Evolutionary conservation across 176 grass and related monocot species (phyloP).

Genomic region (Aegilops speltoides): DNA sequence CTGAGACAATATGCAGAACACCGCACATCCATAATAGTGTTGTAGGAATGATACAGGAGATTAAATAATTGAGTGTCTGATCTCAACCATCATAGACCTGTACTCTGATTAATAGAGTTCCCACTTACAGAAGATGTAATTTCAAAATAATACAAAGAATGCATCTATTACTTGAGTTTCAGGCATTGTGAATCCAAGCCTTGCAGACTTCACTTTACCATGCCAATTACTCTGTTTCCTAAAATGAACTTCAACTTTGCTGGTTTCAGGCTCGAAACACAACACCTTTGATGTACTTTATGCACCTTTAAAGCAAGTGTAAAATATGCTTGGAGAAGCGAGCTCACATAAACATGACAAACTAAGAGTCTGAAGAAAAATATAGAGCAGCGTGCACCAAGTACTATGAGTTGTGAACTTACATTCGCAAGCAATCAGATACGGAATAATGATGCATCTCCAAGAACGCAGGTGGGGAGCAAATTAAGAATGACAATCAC

Average conservation of each 20-base stretch:
- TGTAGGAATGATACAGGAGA: not conserved
- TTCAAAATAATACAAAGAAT: not conserved
- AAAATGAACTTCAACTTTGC: not conserved
- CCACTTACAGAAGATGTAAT: not conserved
- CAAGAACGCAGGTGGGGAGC: no score
- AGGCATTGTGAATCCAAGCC: not conserved
- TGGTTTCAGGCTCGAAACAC: not conserved
- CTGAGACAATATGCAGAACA: not conserved
- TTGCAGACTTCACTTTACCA: not conserved
- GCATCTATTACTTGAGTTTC: not conserved
- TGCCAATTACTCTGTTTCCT: not conserved
- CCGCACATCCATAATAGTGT: conserved; percentile 1
- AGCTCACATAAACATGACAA: no score
- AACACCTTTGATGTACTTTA: not conserved
- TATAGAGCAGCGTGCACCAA: not conserved
- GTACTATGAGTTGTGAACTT: conserved; percentile 31
- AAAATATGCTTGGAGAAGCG: not conserved
- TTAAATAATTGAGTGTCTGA: not conserved
- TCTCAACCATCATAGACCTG: no score
- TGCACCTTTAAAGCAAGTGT: not conserved
- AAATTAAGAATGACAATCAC: no score
- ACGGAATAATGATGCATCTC: no score
- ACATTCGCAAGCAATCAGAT: conserved; percentile 52
- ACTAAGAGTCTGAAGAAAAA: not conserved
- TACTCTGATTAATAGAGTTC: not conserved